Base-by-base conservation (phyloP, 225 moss, liverwort and hornwort genomes). In the Marchantia polymorpha region DNA sequence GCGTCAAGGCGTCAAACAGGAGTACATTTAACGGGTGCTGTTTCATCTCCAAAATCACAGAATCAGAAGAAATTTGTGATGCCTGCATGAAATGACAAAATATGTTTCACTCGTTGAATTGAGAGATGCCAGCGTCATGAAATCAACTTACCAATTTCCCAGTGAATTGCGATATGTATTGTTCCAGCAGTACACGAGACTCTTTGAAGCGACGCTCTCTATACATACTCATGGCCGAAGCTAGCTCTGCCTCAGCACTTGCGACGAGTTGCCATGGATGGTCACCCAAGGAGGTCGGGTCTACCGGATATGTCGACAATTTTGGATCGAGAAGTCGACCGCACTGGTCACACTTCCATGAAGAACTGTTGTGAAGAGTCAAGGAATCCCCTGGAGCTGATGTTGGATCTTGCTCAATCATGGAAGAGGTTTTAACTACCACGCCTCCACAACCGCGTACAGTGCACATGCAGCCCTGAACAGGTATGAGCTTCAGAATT, bases 1-100 rank as follows among this genome's bases (percentile, higher is more conserved):
- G 91, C 59, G 93, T 92, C 86, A 92, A 89, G 23, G 89, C 86
- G 80, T 93, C 95, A 77, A 95, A 95, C 50, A 95, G 88, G n/a
- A 92, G 87, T 49, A 95, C 90, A 79, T 93, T 87, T 60, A 92
- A 78, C 22, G 89, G 88, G 85, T 92, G 93, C 90, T 92, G 90
- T 66, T 73, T 8, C 54, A 30, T 7, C 52, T 12, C 47, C 48
- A 22, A 49, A 71, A 22, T 51, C 22, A 9, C n/a, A 69, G 47
- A 20, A 58, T 12, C 19, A 47, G 19, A 47, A 69, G 46, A 69
- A 15, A 69, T 48, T 69, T 48, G 2, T 19, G 9, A 58, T 58
- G 19, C 7, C 7, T 59, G 59, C 51, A 16, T 49, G 52, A 70
- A 23, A 16, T 30, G 69, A 30, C 25, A 70, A 71, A 10, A 47